phyloP scores from a whole-genome alignment of 2,329 filamentous ascomycete genomes.

The Ceratocystis albifundus region DNA sequence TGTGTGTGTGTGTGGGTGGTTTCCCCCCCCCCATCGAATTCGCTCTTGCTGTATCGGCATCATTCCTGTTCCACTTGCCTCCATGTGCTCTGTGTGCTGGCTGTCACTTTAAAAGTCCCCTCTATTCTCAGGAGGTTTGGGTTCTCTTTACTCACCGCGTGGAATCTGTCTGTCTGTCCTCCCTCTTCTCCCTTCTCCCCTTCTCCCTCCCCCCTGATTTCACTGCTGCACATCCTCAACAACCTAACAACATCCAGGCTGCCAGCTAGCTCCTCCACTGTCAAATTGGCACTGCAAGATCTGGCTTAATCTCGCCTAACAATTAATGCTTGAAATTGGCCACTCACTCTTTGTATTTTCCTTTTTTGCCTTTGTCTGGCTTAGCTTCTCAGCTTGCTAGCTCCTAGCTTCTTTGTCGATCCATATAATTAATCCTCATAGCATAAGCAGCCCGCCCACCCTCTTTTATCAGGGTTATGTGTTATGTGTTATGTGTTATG shows the following conservation, averaged over 20 bases:
- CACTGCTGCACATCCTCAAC: not conserved
- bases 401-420: conserved; percentile 4
- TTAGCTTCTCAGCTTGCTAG: not conserved
- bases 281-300: not conserved
- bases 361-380: not conserved
- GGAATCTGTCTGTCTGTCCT: not conserved
- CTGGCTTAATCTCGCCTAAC: conserved; percentile 4
- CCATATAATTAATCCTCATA: not conserved
- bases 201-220: not conserved
- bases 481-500: not conserved
- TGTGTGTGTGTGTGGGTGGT: too few relatives aligned
- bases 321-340: not conserved
- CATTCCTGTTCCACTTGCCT: not conserved
- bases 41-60: too few relatives aligned
- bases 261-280: not conserved
- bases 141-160: not conserved
- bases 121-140: not conserved
- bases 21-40: too few relatives aligned
- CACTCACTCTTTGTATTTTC: not conserved
- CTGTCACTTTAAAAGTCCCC: not conserved
- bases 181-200: not conserved
- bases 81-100: not conserved
- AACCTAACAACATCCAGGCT: not conserved
- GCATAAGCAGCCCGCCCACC: not conserved
- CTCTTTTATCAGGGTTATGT: not conserved